Evolutionary conservation across 352 stramenopile genomes (phyloP), one percentile per base, ranked within the genome.

Genomic region (Lagenidium giganteum): DNA sequence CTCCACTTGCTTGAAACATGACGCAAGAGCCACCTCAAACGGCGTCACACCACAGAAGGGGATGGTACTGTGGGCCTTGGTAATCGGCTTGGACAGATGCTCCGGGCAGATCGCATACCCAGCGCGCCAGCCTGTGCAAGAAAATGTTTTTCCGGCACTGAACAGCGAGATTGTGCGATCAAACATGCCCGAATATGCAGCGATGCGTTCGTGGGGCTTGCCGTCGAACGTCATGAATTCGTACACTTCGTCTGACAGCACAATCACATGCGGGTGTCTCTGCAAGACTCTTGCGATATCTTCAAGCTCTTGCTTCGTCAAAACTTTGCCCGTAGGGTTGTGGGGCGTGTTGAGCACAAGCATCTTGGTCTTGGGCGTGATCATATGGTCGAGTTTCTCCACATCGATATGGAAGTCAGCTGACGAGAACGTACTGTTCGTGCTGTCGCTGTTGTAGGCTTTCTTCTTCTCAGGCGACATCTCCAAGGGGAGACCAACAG

Each of bases 291-390:
- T 30, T 7, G 90, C 92, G 49, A 99, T 95, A 8, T 69, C 61
- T 30, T 96, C 61, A 46, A 99, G 85, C 75, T 99, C 96, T 8
- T 69, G 47, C n/a, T 56, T 56, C 4, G 84, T 86, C 54, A 99
- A 98, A 8, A 99, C 91, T 65, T 99, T 99, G 23, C 96, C 96
- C 17, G 96, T 99, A 6, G 96, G 96, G 64, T 99, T 99, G 76
- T 99, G 96, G 23, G 96, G 96, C 33, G 93, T 98, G 64, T 99
- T 99, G 32, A 99, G 75, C 40, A 99, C 81, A 35, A 99, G 67
- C 47, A 97, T 87, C 50, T 95, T 92, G 30, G 96, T 99, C 49
- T 86, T 79, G 0, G 74, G 46, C 4, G 92, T 96, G 30, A 99
- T 81, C 7, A 65, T 70, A 3, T 56, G 51, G 43, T 97, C 80